A percentile compares a stretch with the other conserved stretches of the same genome.
phyloP scores from a whole-genome alignment of 2,329 filamentous ascomycete species.

The Sporothrix humicola region DNA sequence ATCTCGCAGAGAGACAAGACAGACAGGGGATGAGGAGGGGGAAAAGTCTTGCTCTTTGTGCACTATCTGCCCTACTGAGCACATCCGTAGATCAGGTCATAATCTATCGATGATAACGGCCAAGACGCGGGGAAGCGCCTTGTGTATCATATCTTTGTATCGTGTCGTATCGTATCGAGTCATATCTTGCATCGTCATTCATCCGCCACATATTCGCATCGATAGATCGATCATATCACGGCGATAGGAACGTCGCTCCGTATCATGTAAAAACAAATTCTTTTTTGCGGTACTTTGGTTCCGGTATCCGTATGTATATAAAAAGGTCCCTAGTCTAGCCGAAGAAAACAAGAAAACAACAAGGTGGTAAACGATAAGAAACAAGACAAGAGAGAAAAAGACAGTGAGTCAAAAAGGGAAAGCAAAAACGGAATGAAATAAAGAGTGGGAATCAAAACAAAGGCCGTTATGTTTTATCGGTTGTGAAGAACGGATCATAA shows the following conservation, averaged over 20 bases:
- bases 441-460: constrained; percentile 31
- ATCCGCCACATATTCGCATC: not conserved
- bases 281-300: constrained; percentile 21
- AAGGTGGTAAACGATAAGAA: not conserved
- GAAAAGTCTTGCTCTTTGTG: not conserved
- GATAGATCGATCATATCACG: not conserved
- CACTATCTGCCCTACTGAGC: not conserved
- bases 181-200: not conserved
- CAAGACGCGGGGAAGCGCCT: constrained; percentile 20
- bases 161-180: not conserved
- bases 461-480: not conserved
- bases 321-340: constrained; percentile 28
- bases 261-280: not conserved
- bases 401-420: not conserved
- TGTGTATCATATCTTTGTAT: not conserved
- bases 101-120: not conserved
- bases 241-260: too few species aligned
- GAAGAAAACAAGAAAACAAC: constrained; percentile 14
- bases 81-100: not conserved
- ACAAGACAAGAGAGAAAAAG: not conserved
- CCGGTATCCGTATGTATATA: constrained; percentile 15
- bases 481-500: not conserved
- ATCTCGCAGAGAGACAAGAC: constrained; percentile 7
- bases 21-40: too few species aligned
- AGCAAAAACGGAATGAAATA: not conserved